Evolutionary conservation across 257 asterid species (phyloP), one percentile per base, ranked within the genome.

Genomic region (Penstemon barbatus): DNA sequence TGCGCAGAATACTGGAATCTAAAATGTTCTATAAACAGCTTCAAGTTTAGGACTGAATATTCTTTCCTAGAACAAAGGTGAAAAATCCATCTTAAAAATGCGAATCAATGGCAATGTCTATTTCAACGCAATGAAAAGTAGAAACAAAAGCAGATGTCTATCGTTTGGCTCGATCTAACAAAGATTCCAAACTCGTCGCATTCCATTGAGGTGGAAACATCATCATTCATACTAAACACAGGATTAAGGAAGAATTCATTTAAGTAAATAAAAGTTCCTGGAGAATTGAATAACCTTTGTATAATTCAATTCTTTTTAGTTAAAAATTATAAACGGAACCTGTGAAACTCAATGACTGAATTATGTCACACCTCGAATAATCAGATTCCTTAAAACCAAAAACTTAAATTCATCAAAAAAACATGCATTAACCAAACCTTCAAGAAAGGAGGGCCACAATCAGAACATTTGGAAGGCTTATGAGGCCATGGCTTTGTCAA

Each of bases 401-500:
- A 68, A 3, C 18, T 12, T 8, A 36, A 15, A 61, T 43, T 11
- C 18, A 66, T 25, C 48, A 19, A 49, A 38, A 25, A 25, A 8
- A 18, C 38, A 68, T n/a, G 15, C 57, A 58, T 40, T 6, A 38
- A 38, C 6, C 42, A 43, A 8, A 94, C 99, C 99, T 87, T 91
- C 93, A 94, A 56, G 84, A 94, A 91, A 65, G 91, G 84, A 57
- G 99, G 97, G 4, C 86, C 95, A 61, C 99, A 91, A 74, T 94
- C 99, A 80, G 99, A 87, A 77, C 98, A 94, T 75, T 94, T 94
- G 19, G 98, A 96, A 74, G 93, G 90, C 84, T 89, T 94, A 73
- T 83, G 66, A 0, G 99, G 98, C 85, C 93, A 86, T 8, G 98
- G 96, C 81, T 94, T 94, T 3, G 92, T 78, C 71, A 79, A 53